A percentile compares a stretch with the other conserved stretches of the same genome.
Evolutionary conservation across 1,139 yeast genomes (phyloP).

Genomic region (Zygosaccharomyces sapae): DNA sequence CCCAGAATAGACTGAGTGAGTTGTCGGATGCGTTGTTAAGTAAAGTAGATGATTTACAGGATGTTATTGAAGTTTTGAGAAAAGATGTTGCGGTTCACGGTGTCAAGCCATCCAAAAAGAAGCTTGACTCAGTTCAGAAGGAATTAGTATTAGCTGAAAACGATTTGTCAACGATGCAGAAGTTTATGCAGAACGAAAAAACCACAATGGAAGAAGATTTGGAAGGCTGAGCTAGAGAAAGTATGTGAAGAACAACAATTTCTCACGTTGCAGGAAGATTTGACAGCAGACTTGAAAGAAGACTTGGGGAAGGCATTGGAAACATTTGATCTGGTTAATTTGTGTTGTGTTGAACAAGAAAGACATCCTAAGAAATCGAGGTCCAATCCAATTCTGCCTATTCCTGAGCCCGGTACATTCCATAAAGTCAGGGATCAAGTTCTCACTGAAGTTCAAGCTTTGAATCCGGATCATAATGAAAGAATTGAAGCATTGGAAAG

Average conservation of each 20-base stretch:
- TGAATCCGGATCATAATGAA: constrained; percentile 78
- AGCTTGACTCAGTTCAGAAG: constrained; percentile 59
- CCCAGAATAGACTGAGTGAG: constrained; percentile 67
- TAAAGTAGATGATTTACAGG: constrained; percentile 87
- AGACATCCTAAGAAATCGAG: constrained; percentile 42
- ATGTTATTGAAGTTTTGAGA: constrained; percentile 80
- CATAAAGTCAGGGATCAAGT: constrained; percentile 73
- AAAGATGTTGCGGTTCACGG: constrained; percentile 93
- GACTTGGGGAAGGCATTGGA: constrained; percentile 77
- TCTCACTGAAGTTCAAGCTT: constrained; percentile 68
- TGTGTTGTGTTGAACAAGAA: constrained; percentile 75
- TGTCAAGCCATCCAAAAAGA: constrained; percentile 73
- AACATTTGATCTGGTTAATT: constrained; percentile 74
- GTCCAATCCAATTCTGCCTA: constrained; percentile 41
- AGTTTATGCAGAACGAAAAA: constrained; percentile 65
- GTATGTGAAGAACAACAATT: constrained; percentile 94
- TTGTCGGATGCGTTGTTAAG: constrained; percentile 74
- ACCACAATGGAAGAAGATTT: constrained; percentile 81
- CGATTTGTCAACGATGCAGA: constrained; percentile 52
- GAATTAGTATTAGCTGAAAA: constrained; percentile 59
- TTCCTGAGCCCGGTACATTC: constrained; percentile 66
- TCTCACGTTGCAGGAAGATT: constrained; percentile 81
- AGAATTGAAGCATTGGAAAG: constrained; percentile 83
- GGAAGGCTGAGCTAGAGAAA: constrained; percentile 88
- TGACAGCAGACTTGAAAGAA: constrained; percentile 71